phyloP scores from a whole-genome alignment of 148 eudicot species.

The Vaccinium corymbosum region DNA sequence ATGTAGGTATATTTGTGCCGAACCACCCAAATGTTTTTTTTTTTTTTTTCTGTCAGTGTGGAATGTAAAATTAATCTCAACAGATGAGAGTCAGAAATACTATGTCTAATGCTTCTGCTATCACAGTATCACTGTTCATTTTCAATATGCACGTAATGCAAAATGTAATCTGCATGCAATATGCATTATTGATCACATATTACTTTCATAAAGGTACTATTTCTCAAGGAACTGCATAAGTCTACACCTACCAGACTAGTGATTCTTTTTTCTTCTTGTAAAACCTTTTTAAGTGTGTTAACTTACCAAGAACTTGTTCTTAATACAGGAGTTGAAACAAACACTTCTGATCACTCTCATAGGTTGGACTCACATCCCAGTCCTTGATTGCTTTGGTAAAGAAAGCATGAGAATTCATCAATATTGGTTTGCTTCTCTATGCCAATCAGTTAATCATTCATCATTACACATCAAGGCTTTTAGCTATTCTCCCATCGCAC shows the following conservation, averaged over 20 bases:
- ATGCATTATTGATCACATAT: neutral
- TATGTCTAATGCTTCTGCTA: no score
- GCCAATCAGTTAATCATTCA: neutral
- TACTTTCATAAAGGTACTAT: neutral
- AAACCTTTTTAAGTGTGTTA: neutral
- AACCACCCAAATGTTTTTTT: neutral
- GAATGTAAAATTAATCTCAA: neutral
- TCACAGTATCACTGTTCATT: no score
- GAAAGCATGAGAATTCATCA: conserved; percentile 9
- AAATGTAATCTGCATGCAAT: no score
- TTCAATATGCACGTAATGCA: no score
- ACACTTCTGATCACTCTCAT: neutral
- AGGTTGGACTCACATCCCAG: neutral
- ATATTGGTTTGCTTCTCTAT: conserved; percentile 13
- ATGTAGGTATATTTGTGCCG: neutral
- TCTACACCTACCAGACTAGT: neutral
- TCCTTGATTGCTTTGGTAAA: neutral
- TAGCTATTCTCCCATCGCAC: neutral
- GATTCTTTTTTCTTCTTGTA: neutral
- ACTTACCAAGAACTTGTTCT: neutral
- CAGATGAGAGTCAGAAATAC: neutral
- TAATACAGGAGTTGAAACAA: neutral
- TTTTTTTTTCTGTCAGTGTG: neutral
- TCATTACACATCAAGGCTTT: neutral
- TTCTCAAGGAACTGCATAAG: neutral